Percentiles rank a stretch among this genome's conserved stretches.
These are phyloP conservation scores for Albizia julibrissin DNA, from an alignment of 306 rosid species.

Conservation along the genomic window DNA sequence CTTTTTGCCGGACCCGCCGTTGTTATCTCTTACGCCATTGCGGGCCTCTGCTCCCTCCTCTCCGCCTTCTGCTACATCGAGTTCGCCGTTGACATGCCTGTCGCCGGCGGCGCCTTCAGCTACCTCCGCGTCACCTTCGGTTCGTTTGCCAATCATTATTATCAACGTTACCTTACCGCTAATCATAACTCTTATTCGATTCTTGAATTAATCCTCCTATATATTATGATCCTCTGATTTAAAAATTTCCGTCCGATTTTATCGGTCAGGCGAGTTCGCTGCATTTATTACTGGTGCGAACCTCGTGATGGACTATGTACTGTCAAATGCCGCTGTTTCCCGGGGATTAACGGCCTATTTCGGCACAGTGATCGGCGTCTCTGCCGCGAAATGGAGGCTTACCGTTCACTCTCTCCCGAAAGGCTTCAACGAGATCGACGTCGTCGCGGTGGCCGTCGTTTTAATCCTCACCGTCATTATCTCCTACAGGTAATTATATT, in stretches of 20 bases:
- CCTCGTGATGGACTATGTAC: conserved; percentile 85
- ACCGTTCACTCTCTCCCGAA: conserved; percentile 56
- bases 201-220: not conserved
- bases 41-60: conserved; percentile 88
- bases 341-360: conserved; percentile 70
- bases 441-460: conserved; percentile 74
- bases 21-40: conserved; percentile 88
- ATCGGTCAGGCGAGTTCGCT: conserved; percentile 68
- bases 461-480: conserved; percentile 64
- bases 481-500: conserved; percentile 66
- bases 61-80: conserved; percentile 98
- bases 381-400: conserved; percentile 73
- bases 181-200: not conserved
- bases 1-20: conserved; percentile 73
- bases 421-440: conserved; percentile 72
- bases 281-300: conserved; percentile 88
- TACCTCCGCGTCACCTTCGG: conserved; percentile 94
- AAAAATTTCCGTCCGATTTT: not conserved
- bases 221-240: not conserved
- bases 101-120: conserved; percentile 98
- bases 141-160: not conserved
- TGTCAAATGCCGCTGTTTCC: conserved; percentile 95
- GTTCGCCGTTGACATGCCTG: conserved; percentile 95
- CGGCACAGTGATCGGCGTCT: conserved; percentile 71
- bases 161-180: not conserved